phyloP scores from a whole-genome alignment of 495 filamentous ascomycete species.

The Podospora sp. region DNA sequence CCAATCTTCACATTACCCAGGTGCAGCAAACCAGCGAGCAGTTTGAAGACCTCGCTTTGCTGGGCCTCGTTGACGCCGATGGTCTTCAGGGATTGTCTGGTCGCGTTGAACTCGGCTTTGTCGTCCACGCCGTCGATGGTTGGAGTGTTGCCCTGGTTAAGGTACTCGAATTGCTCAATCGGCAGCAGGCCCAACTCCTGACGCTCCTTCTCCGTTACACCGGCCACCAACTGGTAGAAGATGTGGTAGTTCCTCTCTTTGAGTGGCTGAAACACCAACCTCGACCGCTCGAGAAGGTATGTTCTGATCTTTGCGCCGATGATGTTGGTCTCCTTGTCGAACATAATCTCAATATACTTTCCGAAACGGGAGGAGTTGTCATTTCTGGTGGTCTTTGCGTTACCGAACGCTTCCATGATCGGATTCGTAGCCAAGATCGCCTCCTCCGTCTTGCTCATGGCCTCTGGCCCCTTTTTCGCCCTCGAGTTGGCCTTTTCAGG shows the following conservation, averaged over 20 bases:
- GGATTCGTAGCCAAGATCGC: constrained; percentile 98
- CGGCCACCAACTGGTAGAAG: constrained; percentile 97
- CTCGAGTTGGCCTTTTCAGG: constrained; percentile 84
- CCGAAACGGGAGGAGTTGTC: constrained; percentile 99
- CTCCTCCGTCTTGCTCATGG: constrained; percentile 98
- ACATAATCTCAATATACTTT: constrained; percentile 99
- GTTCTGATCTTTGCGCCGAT: constrained; percentile 97
- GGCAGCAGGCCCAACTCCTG: constrained; percentile 74
- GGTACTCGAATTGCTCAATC: constrained; percentile 89
- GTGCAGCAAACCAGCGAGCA: constrained; percentile 90
- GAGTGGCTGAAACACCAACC: constrained; percentile 95
- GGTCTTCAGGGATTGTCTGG: constrained; percentile 78
- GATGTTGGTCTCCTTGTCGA: constrained; percentile 92
- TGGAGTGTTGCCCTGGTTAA: constrained; percentile 92
- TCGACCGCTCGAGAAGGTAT: constrained; percentile 92
- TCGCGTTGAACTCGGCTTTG: constrained; percentile 87
- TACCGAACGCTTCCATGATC: constrained; percentile 99
- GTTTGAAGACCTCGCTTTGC: constrained; percentile 84
- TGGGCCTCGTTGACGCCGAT: constrained; percentile 78
- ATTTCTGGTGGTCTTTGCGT: constrained; percentile 98
- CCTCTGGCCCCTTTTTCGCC: constrained; percentile 74
- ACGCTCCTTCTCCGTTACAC: constrained; percentile 81
- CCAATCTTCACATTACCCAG: constrained; percentile 96
- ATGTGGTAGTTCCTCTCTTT: constrained; percentile 99
- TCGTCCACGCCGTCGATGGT: constrained; percentile 95